Conservation (phyloP, 495 filamentous ascomycete genomes). For the Penicillium bovifimosum region DNA sequence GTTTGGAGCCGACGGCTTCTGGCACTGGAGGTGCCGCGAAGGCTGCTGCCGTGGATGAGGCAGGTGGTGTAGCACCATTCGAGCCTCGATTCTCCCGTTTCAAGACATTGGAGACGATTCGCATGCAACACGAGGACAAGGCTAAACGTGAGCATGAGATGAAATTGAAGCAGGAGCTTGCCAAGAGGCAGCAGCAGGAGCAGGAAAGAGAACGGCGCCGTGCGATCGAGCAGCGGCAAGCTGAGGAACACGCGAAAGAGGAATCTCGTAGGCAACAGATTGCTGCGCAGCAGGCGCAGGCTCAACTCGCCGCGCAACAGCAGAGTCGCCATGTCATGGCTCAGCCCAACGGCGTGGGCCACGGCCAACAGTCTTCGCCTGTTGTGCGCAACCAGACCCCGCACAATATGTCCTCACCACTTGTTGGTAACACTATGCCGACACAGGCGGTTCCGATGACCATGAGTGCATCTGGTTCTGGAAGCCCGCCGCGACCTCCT, state of each 20-base stretch:
- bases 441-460: constrained; percentile 67
- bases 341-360: constrained; percentile 57
- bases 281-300: constrained; percentile 47
- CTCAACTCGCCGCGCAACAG: constrained; percentile 43
- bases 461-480: constrained; percentile 69
- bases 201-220: constrained; percentile 41
- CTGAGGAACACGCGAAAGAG: constrained; percentile 44
- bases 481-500: constrained; percentile 67
- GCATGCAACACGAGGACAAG: constrained; percentile 67
- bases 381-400: constrained; percentile 75
- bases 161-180: constrained; percentile 52
- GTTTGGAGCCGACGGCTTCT: constrained; percentile 55
- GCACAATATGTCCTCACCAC: constrained; percentile 69
- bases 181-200: constrained; percentile 45
- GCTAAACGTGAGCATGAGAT: constrained; percentile 56
- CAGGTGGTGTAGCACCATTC: constrained; percentile 61
- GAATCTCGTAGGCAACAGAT: constrained; percentile 41
- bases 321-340: constrained; percentile 41
- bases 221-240: constrained; percentile 42
- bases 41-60: constrained; percentile 67
- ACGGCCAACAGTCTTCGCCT: constrained; percentile 71
- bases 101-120: constrained; percentile 84
- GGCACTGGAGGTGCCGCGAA: constrained; percentile 53
- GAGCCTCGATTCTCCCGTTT: constrained; percentile 86
- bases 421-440: constrained; percentile 53